Evolutionary conservation across 2,329 filamentous ascomycete genomes (phyloP), one percentile per base, ranked within the genome.

Genomic region (Teratosphaeriaceae sp.): DNA sequence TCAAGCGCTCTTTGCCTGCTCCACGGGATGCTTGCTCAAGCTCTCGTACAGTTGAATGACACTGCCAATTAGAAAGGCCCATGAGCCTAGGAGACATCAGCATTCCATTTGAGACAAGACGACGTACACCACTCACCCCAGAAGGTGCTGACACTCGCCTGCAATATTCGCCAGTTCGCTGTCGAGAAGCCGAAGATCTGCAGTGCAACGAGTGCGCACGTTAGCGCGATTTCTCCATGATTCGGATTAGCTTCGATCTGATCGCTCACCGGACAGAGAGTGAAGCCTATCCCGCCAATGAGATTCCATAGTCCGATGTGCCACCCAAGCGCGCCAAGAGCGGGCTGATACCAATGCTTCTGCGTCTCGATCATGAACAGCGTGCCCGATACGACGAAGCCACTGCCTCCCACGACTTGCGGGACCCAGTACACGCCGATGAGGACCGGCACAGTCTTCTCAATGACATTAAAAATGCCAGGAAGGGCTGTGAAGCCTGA

Each of bases 321-420:
- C 58, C 57, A 61, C 2, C 53, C 56, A 11, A 61, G 48, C 5
- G 48, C 43, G n/a, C 42, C 26, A 1, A 48, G 47, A 2, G 55
- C 46, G 31, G 58, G 58, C 30, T 46, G 31, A 42, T 49, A 56
- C 58, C 57, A 61, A n/a, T 50, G 48, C 31, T 53, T 48, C 41
- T 61, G 58, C 20, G 57, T 59, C 39, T 58, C 54, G 29, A 61
- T 42, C 45, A 54, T 58, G 43, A 59, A 61, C 35, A 61, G 31
- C 12, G 48, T 37, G n/a, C 54, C 54, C 4, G 54, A 50, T 12
- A 52, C 38, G 11, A 59, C 38, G 50, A 61, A 59, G 23, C 54
- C 51, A 3, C 49, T 38, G 16, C 53, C 53, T 4, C 54, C 58
- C 15, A 61, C 39, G 8, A 54, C 40, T 42, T 59, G 53, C 9